These are phyloP conservation scores for Leccinum longicurvipes DNA, from an alignment of 768 basidiomycete genomes.

Conservation along the genomic window DNA sequence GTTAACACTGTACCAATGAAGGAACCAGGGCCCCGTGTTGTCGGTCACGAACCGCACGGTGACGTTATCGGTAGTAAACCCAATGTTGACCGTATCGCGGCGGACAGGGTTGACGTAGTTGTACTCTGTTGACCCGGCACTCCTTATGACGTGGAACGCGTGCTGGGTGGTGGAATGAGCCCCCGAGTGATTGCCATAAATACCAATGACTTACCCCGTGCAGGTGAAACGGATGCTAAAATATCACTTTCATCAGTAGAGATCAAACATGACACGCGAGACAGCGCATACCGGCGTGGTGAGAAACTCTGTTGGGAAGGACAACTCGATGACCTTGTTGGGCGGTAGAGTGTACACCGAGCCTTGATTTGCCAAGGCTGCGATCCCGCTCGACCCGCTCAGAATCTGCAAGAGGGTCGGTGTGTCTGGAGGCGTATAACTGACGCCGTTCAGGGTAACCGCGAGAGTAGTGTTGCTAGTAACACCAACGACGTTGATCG, in stretches of 20 bases:
- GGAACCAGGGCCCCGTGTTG: constrained; percentile 43
- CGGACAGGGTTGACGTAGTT: constrained; percentile 51
- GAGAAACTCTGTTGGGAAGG: constrained; percentile 6
- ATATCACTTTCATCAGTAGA: neutral
- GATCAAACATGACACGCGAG: neutral
- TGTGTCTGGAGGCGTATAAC: constrained; percentile 33
- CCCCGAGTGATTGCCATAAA: neutral
- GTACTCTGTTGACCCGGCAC: constrained; percentile 33
- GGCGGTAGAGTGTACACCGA: constrained; percentile 41
- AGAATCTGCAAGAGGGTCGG: constrained; percentile 47
- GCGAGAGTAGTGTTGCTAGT: constrained; percentile 25
- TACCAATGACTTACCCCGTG: constrained; percentile 37
- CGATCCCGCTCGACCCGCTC: constrained; percentile 35
- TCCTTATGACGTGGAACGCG: constrained; percentile 40
- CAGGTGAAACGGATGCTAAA: constrained; percentile 42
- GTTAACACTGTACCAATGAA: neutral
- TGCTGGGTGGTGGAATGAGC: constrained; percentile 31
- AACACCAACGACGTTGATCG: constrained; percentile 33
- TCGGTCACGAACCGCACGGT: constrained; percentile 64
- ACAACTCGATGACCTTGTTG: constrained; percentile 45
- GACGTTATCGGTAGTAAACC: constrained; percentile 35
- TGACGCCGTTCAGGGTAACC: constrained; percentile 34
- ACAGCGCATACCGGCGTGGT: constrained; percentile 30
- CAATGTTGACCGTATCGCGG: constrained; percentile 47
- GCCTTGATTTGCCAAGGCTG: constrained; percentile 37